phyloP scores from a whole-genome alignment of 805 yeast genomes.

The Sugiyamaella marilandica region DNA sequence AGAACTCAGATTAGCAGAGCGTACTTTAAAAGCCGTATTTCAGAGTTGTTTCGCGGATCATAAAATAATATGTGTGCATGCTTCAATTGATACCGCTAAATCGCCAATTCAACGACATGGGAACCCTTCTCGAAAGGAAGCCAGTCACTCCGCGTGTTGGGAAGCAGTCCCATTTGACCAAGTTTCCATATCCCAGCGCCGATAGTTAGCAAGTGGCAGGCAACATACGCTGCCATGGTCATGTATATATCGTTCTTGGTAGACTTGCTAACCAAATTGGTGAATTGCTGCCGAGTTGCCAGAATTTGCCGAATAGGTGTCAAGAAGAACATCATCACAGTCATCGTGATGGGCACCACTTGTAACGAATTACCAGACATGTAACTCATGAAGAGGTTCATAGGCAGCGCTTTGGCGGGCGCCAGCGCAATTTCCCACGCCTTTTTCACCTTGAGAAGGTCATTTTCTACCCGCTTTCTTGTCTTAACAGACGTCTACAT shows the following conservation, averaged over 20 bases:
- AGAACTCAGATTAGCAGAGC: no score
- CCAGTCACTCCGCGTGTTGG: slow-evolving; percentile 88
- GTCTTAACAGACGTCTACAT: slow-evolving; percentile 1
- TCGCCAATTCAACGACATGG: slow-evolving; percentile 17
- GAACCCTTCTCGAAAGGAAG: slow-evolving; percentile 67
- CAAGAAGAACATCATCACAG: slow-evolving; percentile 67
- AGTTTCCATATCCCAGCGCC: slow-evolving; percentile 81
- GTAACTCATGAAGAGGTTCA: slow-evolving; percentile 85
- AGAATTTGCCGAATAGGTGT: slow-evolving; percentile 72
- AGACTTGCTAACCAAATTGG: slow-evolving; percentile 27
- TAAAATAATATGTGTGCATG: not conserved
- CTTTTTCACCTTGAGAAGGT: slow-evolving; percentile 40
- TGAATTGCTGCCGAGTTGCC: slow-evolving; percentile 52
- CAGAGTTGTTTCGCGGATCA: no score
- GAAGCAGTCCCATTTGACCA: slow-evolving; percentile 83
- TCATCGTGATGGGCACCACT: slow-evolving; percentile 86
- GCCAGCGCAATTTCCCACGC: slow-evolving; percentile 83
- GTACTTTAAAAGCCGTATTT: no score
- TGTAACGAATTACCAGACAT: slow-evolving; percentile 91
- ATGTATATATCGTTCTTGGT: slow-evolving; percentile 27
- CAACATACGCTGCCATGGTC: slow-evolving; percentile 46
- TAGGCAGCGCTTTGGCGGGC: slow-evolving; percentile 83
- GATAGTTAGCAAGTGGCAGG: slow-evolving; percentile 51
- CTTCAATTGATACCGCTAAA: not conserved
- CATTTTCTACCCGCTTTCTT: slow-evolving; percentile 6